These are phyloP conservation scores for Picea glauca DNA, from an alignment of 75 land plant species.

Conservation along the genomic window DNA sequence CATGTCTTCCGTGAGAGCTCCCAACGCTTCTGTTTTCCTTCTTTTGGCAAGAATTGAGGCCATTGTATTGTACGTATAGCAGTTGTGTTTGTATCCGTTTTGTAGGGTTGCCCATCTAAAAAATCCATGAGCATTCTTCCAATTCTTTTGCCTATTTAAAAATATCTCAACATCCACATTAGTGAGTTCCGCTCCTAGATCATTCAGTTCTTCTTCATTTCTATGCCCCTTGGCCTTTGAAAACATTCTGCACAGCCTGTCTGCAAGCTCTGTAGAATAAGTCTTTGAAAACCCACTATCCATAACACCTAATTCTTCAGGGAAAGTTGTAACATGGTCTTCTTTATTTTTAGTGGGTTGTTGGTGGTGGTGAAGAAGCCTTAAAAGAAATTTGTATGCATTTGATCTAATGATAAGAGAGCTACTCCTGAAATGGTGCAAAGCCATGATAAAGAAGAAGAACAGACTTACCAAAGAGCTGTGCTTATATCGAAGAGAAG, in stretches of 20 bases:
- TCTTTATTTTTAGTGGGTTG: not conserved
- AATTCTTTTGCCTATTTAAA: slow-evolving; percentile 21
- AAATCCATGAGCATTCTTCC: slow-evolving; percentile 32
- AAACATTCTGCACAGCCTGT: not conserved
- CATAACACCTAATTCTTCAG: no score
- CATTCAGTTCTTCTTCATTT: not conserved
- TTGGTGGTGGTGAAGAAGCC: not conserved
- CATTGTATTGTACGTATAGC: slow-evolving; percentile 51
- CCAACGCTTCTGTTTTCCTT: slow-evolving; percentile 27
- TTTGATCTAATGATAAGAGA: not conserved
- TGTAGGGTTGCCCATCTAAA: slow-evolving; percentile 48
- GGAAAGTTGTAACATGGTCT: not conserved
- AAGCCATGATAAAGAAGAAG: not conserved
- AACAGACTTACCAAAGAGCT: not conserved
- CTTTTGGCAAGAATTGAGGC: slow-evolving; percentile 38
- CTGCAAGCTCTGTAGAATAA: not conserved
- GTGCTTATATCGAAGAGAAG: no score
- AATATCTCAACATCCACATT: slow-evolving; percentile 28
- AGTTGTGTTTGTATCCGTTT: slow-evolving; percentile 28
- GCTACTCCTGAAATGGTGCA: not conserved
- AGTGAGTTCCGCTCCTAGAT: slow-evolving; percentile 16
- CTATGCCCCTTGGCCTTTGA: not conserved
- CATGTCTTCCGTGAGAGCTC: slow-evolving; percentile 21
- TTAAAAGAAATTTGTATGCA: not conserved
- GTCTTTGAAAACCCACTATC: not conserved